Conservation (phyloP, 805 yeast genomes). For the Saturnispora hagleri region DNA sequence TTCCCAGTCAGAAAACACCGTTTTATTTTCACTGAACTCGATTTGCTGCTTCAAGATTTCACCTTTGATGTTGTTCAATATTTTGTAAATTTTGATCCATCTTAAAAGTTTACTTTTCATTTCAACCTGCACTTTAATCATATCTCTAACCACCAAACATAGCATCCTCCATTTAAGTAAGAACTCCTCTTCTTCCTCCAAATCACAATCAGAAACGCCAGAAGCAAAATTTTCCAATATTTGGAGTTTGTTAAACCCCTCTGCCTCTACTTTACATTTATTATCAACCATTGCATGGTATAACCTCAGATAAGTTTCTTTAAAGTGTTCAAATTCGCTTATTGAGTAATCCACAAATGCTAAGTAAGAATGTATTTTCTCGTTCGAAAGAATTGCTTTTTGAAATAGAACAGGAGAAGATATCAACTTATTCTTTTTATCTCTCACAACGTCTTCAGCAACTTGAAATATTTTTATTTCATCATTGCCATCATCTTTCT, state of each 20-base stretch:
- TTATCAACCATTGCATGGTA: constrained; percentile 20
- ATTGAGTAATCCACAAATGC: constrained; percentile 39
- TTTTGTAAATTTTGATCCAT: constrained; percentile 3
- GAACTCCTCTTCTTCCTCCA: not conserved
- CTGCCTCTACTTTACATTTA: constrained; percentile 29
- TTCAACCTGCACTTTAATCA: constrained; percentile 29
- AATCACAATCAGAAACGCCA: not conserved
- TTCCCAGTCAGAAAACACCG: not conserved
- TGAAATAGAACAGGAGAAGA: not conserved
- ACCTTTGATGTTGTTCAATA: constrained; percentile 1
- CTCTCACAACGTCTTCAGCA: not conserved
- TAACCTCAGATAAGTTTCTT: constrained; percentile 25
- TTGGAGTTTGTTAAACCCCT: constrained; percentile 10
- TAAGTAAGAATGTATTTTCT: constrained; percentile 36
- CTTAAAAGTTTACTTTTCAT: constrained; percentile 7
- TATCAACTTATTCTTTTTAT: not conserved
- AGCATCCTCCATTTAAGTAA: not conserved
- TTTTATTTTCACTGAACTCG: not conserved
- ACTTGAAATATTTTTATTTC: not conserved
- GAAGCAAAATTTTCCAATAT: not conserved
- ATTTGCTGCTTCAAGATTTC: not conserved
- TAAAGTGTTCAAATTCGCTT: constrained; percentile 32
- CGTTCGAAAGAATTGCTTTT: constrained; percentile 22
- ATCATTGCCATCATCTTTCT: not conserved
- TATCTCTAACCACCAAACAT: constrained; percentile 29